Conservation (phyloP, 768 basidiomycete genomes). For the Lactarius akahatsu region DNA sequence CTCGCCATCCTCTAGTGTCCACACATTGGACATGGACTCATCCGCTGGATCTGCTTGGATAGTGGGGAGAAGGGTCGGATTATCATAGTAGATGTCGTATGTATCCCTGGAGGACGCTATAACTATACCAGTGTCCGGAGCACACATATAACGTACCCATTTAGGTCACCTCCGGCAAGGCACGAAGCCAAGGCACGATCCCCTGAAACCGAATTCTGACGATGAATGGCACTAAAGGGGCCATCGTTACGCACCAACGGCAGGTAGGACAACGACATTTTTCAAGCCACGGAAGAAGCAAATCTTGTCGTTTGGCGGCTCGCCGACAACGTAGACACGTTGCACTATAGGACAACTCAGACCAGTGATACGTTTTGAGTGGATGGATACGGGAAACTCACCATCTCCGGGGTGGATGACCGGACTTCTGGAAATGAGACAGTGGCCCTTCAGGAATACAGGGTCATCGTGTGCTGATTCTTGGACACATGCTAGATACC, state of each 20-base stretch:
- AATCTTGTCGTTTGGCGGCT: constrained; percentile 30
- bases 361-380: neutral
- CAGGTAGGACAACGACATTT: constrained; percentile 34
- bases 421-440: constrained; percentile 36
- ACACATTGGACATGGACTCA: constrained; percentile 9
- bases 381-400: neutral
- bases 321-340: constrained; percentile 35
- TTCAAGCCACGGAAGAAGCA: constrained; percentile 30
- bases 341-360: constrained; percentile 23
- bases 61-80: constrained; percentile 55
- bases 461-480: constrained; percentile 4
- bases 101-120: neutral
- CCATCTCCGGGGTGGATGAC: constrained; percentile 39
- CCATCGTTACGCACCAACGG: constrained; percentile 7
- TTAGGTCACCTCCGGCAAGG: constrained; percentile 76
- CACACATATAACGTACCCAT: constrained; percentile 49
- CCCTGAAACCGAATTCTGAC: constrained; percentile 40
- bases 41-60: constrained; percentile 48
- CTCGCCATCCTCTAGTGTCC: constrained; percentile 31
- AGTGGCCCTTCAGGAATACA: constrained; percentile 6
- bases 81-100: constrained; percentile 47
- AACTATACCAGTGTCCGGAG: neutral
- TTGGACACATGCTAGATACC: constrained; percentile 24
- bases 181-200: constrained; percentile 62
- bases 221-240: neutral